Conservation (phyloP, 2,329 filamentous ascomycete genomes). For the Diaporthe vaccinii region DNA sequence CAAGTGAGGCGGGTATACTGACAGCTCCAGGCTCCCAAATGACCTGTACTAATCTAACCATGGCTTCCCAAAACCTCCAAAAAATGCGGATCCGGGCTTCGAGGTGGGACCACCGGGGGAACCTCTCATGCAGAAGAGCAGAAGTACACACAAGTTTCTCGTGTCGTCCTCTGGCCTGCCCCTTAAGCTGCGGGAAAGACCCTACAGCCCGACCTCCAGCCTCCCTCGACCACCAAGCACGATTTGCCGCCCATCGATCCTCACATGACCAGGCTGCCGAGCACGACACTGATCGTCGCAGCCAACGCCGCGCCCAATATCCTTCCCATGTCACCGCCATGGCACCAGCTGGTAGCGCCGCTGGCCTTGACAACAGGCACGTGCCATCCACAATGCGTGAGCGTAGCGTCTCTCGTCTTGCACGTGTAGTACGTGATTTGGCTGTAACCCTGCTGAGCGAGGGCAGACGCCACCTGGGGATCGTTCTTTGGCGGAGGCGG, state of each 20-base stretch:
- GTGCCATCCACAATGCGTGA: constrained; percentile 56
- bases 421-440: constrained; percentile 58
- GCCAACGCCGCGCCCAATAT: not conserved
- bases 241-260: not conserved
- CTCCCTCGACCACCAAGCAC: not conserved
- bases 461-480: constrained; percentile 43
- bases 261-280: not conserved
- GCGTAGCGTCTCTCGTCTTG: constrained; percentile 47
- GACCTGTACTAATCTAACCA: constrained; percentile 3
- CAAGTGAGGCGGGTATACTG: constrained; percentile 39
- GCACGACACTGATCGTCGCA: not conserved
- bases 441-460: constrained; percentile 46
- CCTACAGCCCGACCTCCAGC: not conserved
- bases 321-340: constrained; percentile 22
- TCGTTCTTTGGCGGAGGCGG: constrained; percentile 42
- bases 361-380: constrained; percentile 50
- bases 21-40: constrained; percentile 35
- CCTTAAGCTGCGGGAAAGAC: too few relatives aligned
- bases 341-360: not conserved
- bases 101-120: not conserved
- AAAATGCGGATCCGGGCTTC: not conserved
- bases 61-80: not conserved
- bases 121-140: not conserved
- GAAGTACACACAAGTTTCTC: not conserved
- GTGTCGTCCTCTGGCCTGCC: not conserved